Conservation (phyloP, 2,329 filamentous ascomycete genomes). For the Fusarium illudens region DNA sequence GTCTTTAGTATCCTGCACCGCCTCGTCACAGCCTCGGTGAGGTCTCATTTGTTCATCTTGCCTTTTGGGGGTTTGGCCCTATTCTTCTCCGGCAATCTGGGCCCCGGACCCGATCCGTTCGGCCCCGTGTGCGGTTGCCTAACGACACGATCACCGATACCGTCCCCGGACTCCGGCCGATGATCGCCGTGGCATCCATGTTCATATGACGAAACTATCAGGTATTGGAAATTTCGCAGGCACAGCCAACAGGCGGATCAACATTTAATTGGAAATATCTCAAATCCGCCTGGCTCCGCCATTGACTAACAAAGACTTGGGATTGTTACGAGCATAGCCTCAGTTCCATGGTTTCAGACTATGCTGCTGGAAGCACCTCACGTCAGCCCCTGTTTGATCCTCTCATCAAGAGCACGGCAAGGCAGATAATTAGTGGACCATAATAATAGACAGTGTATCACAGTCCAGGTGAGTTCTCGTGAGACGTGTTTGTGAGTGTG, state of each 20-base stretch:
- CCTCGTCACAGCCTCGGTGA: slow-evolving; percentile 22
- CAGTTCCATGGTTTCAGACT: not conserved
- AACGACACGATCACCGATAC: not conserved
- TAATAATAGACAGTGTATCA: not conserved
- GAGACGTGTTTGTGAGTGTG: not conserved
- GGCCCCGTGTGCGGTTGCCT: slow-evolving; percentile 10
- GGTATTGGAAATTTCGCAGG: not conserved
- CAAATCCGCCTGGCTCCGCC: not conserved
- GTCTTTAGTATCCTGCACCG: slow-evolving; percentile 2
- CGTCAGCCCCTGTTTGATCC: not conserved
- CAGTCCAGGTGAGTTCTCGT: not conserved
- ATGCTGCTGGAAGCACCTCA: not conserved
- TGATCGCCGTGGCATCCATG: slow-evolving; percentile 8
- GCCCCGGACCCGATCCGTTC: slow-evolving; percentile 14
- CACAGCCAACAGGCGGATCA: not conserved
- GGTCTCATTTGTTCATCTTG: not conserved
- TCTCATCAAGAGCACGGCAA: not conserved
- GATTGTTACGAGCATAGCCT: not conserved
- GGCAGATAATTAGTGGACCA: not conserved
- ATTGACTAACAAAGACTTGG: not conserved
- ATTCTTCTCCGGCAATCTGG: slow-evolving; percentile 4
- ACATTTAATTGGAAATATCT: not conserved
- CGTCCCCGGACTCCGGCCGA: not conserved
- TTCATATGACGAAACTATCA: slow-evolving; percentile 5
- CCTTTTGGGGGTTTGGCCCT: not conserved